A percentile compares a stretch with the other conserved stretches of the same genome.
These are phyloP conservation scores for Intubia oerlemansii DNA, from an alignment of 2,329 filamentous ascomycete species.

Conservation along the genomic window DNA sequence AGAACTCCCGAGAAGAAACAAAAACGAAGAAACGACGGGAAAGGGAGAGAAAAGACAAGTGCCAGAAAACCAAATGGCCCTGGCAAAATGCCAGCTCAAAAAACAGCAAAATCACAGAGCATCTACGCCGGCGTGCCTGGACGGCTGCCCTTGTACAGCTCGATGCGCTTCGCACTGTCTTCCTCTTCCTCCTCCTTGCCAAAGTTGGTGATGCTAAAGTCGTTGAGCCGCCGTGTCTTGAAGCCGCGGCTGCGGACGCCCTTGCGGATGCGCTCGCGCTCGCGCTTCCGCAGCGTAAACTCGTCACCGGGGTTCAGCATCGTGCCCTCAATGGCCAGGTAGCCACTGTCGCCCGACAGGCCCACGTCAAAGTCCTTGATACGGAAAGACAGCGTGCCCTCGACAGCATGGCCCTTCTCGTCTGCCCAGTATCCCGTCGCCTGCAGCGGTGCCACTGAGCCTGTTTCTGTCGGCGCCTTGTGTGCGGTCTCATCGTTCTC, in stretches of 20 bases:
- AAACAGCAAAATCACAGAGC: too few species aligned
- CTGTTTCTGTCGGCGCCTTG: too few species aligned
- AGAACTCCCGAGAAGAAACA: too few species aligned
- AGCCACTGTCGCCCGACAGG: conserved; percentile 52
- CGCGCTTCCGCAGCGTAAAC: conserved; percentile 30
- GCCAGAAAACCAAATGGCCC: too few species aligned
- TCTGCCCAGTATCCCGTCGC: conserved; percentile 57
- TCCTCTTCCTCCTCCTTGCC: conserved; percentile 24
- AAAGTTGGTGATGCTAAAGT: conserved; percentile 36
- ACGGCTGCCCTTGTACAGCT: conserved; percentile 15
- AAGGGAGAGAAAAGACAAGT: too few species aligned
- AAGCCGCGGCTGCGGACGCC: conserved; percentile 15
- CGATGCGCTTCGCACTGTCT: conserved; percentile 13
- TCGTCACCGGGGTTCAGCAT: conserved; percentile 54
- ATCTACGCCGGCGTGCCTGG: conserved; percentile 11
- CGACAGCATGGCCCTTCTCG: conserved; percentile 44
- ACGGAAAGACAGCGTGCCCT: conserved; percentile 50
- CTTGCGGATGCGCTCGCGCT: conserved; percentile 20
- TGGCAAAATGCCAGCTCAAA: too few species aligned
- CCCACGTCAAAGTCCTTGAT: conserved; percentile 74
- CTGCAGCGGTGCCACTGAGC: too few species aligned
- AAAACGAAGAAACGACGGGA: too few species aligned
- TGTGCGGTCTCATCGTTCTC: background rate
- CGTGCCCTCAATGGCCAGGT: conserved; percentile 74
- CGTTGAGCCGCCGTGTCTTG: conserved; percentile 17